Percentiles rank a stretch among this genome's conserved stretches.
These are phyloP conservation scores for Prunus yedoensis DNA, from an alignment of 331 rosid species.

Conservation along the genomic window DNA sequence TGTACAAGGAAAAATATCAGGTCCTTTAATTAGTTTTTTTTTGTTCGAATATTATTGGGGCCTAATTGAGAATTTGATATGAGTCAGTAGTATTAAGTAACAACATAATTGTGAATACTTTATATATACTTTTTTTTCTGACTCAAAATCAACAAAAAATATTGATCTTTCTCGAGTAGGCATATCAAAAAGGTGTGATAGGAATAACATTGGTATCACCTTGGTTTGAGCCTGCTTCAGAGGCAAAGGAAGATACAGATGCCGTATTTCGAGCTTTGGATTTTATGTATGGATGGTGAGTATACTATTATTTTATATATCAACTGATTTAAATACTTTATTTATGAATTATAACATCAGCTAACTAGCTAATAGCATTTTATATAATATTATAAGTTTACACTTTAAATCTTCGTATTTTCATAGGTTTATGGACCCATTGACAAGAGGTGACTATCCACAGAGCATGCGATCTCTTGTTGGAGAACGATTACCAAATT, in stretches of 20 bases:
- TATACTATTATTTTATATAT: no score
- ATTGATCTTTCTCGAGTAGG: neutral
- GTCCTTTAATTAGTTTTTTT: neutral
- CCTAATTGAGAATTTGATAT: neutral
- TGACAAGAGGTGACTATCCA: no score
- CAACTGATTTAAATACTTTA: no score
- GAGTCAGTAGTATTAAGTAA: neutral
- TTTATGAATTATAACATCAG: no score
- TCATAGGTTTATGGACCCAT: no score
- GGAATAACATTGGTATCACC: slow-evolving; percentile 20
- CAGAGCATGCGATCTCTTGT: no score
- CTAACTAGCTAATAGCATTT: no score
- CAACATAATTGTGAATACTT: no score
- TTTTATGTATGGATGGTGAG: slow-evolving; percentile 38
- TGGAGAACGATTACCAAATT: no score
- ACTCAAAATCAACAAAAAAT: neutral
- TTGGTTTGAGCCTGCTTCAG: slow-evolving; percentile 33
- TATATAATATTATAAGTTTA: no score
- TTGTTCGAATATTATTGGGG: neutral
- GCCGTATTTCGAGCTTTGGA: slow-evolving; percentile 37
- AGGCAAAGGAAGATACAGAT: slow-evolving; percentile 4
- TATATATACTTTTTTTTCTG: no score
- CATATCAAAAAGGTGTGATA: slow-evolving; percentile 29
- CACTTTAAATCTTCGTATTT: no score
- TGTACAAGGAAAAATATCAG: slow-evolving; percentile 26